These are phyloP conservation scores for Neurospora sp. DNA, from an alignment of 2,329 filamentous ascomycete species.

Conservation along the genomic window DNA sequence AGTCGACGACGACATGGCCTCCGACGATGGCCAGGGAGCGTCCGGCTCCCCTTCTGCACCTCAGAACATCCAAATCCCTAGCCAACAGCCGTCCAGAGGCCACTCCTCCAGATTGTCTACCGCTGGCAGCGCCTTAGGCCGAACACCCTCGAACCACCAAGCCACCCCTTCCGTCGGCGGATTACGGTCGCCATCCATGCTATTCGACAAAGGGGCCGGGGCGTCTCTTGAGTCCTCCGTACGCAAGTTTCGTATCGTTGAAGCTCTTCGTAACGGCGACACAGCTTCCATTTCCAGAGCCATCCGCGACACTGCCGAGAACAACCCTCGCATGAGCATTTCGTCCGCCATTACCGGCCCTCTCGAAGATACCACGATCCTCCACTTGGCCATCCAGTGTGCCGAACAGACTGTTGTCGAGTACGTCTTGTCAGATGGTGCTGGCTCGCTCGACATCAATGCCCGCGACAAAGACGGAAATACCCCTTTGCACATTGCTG, in stretches of 20 bases:
- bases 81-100: constrained; percentile 28
- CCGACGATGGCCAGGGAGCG: constrained; percentile 29
- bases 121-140: constrained; percentile 29
- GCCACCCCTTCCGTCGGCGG: constrained; percentile 22
- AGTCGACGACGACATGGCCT: constrained; percentile 37
- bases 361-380: constrained; percentile 75
- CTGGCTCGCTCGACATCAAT: constrained; percentile 67
- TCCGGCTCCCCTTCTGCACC: constrained; percentile 21
- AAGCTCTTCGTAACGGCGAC: constrained; percentile 82
- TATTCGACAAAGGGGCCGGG: constrained; percentile 31
- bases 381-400: constrained; percentile 92
- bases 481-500: constrained; percentile 81
- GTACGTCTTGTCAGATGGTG: constrained; percentile 75
- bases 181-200: constrained; percentile 21
- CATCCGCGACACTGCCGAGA: constrained; percentile 56
- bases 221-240: constrained; percentile 82
- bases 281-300: constrained; percentile 81
- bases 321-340: constrained; percentile 44
- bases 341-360: constrained; percentile 40
- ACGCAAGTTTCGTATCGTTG: constrained; percentile 86
- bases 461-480: constrained; percentile 89
- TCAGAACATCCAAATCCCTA: constrained; percentile 11
- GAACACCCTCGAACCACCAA: constrained; percentile 28
- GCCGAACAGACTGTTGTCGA: constrained; percentile 88
- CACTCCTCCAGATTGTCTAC: constrained; percentile 39